Base-by-base conservation (phyloP, 2,329 filamentous ascomycete genomes). In the Didymella sp. region DNA sequence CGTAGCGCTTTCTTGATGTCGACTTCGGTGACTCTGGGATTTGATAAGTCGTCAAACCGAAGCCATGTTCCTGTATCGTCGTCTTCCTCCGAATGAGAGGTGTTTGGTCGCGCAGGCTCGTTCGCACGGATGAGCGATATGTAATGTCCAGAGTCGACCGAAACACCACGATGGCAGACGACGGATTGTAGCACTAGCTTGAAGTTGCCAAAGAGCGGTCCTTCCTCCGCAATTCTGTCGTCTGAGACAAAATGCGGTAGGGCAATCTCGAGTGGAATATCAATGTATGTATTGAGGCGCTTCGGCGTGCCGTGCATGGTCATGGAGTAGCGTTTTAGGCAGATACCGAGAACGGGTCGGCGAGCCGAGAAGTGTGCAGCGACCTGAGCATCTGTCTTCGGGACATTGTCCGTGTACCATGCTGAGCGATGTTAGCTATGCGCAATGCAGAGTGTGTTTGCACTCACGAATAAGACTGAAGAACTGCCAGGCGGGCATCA, bases 401-500 rank as follows among this genome's bases (percentile, higher is more conserved):
- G 84, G 15, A 82, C 81, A 52, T 87, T 85, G 64, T 88, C 82
- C 1, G 91, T 92, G 72, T 96, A 92, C 93, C 93, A 97, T 25
- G 93, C 90, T 93, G 69, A 51, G 40, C 21, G 46, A 24, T 52
- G 47, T 71, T 64, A 69, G 68, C 12, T n/a, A 44, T 19, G 9
- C 11, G 6, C 7, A 19, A 2, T 6, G 12, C 8, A 35, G 2
- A 9, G 6, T 21, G 2, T 22, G 12, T 7, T 9, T 12, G 13
- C 1, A 82, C 89, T 78, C 80, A 92, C 90, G 93, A 67, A 97
- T 92, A 24, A 98, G 80, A 69, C 90, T 92, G 78, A 97, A 98
- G 71, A 98, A 96, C 70, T 97, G 94, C 92, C 93, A 98, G 2
- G 95, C 95, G 33, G 94, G 94, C 80, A 98, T 96, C 56, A 94